Conservation (phyloP, 305 asterid genomes). For the Fraxinus sp. region DNA sequence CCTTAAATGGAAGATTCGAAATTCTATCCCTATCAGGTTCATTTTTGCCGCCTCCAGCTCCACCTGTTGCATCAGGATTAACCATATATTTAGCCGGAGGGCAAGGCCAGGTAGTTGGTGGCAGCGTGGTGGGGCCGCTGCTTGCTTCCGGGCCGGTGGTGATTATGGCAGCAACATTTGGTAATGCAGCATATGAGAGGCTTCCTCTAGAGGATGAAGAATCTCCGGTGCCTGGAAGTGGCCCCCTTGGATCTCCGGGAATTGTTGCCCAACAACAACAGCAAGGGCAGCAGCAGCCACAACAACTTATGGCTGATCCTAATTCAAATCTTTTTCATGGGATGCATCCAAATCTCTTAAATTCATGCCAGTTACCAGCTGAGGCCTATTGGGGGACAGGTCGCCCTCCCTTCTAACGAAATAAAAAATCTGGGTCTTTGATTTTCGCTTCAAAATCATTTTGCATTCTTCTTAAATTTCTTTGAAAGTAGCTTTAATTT, state of each 20-base stretch:
- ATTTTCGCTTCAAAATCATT: constrained; percentile 15
- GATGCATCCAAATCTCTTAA: constrained; percentile 43
- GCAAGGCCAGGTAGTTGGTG: constrained; percentile 88
- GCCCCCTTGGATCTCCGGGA: constrained; percentile 47
- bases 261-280: constrained; percentile 29
- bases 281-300: constrained; percentile 17
- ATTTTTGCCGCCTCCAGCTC: constrained; percentile 80
- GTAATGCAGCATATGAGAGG: constrained; percentile 83
- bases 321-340: constrained; percentile 45
- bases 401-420: constrained; percentile 55
- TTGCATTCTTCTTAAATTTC: constrained; percentile 26
- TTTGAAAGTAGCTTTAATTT: constrained; percentile 23
- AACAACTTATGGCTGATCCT: constrained; percentile 36
- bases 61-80: constrained; percentile 69
- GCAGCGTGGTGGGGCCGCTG: constrained; percentile 76
- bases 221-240: constrained; percentile 30
- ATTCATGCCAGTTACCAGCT: constrained; percentile 42
- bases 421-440: neutral
- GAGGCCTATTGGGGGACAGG: constrained; percentile 57
- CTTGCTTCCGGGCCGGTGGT: constrained; percentile 78
- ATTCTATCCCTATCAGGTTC: constrained; percentile 79
- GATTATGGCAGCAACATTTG: constrained; percentile 84
- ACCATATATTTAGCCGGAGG: constrained; percentile 76
- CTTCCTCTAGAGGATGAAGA: constrained; percentile 82
- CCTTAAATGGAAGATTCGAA: constrained; percentile 73